phyloP scores from a whole-genome alignment of 768 basidiomycete species.

The Roridomyces roridus region DNA sequence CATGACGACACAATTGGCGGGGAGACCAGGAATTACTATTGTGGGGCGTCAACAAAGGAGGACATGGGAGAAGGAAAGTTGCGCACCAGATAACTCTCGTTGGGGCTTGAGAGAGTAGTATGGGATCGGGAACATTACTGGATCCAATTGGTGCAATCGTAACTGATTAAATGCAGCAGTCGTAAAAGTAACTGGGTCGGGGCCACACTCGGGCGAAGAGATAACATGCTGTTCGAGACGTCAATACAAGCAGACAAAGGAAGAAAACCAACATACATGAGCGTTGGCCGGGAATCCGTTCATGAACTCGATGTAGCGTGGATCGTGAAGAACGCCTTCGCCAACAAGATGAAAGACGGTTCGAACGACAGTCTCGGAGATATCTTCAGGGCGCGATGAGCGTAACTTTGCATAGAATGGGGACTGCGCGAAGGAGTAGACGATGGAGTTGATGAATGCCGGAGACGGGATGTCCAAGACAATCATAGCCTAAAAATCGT shows the following conservation, averaged over 20 bases:
- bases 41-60: neutral
- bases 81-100: conserved; percentile 46
- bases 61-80: neutral
- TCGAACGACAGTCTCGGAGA: conserved; percentile 49
- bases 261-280: conserved; percentile 53
- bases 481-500: conserved; percentile 55
- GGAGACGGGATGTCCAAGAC: conserved; percentile 76
- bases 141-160: conserved; percentile 73
- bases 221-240: conserved; percentile 69
- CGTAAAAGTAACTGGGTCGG: conserved; percentile 77
- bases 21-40: conserved; percentile 51
- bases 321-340: conserved; percentile 70
- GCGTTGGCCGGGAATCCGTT: conserved; percentile 61
- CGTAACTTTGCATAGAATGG: conserved; percentile 56
- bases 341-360: conserved; percentile 78
- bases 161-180: conserved; percentile 66
- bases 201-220: conserved; percentile 63
- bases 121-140: conserved; percentile 74
- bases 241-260: neutral
- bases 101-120: conserved; percentile 51
- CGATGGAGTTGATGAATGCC: conserved; percentile 58
- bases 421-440: conserved; percentile 52
- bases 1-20: conserved; percentile 51
- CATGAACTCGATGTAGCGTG: conserved; percentile 78
- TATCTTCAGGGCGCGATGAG: conserved; percentile 39